Conservation (phyloP, 2,329 filamentous ascomycete species). For the Hymenoscyphus repandus region DNA sequence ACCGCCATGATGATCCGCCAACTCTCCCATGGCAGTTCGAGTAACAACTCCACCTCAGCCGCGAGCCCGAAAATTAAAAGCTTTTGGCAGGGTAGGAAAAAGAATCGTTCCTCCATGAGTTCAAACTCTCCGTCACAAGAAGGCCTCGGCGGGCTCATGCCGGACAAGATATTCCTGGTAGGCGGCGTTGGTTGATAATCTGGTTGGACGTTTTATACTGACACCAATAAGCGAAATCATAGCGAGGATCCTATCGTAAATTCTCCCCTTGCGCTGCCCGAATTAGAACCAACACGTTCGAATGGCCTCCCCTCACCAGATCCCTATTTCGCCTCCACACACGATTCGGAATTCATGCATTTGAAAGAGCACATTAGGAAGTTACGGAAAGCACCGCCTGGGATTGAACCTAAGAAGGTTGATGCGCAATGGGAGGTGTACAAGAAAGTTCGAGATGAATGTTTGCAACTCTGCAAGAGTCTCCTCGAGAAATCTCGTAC, state of each 20-base stretch:
- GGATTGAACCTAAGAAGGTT: slow-evolving; percentile 29
- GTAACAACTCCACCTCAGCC: slow-evolving; percentile 9
- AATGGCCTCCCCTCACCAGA: slow-evolving; percentile 24
- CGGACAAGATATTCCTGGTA: not conserved
- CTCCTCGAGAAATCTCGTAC: slow-evolving; percentile 39
- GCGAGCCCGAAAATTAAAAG: slow-evolving; percentile 16
- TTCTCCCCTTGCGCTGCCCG: slow-evolving; percentile 15
- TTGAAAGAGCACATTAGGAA: slow-evolving; percentile 26
- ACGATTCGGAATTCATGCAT: slow-evolving; percentile 27
- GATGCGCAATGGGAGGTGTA: slow-evolving; percentile 43
- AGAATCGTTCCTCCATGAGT: not conserved
- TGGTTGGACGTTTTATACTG: not conserved
- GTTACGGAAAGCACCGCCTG: slow-evolving; percentile 19
- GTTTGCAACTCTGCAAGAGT: slow-evolving; percentile 36
- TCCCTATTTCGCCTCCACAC: slow-evolving; percentile 17
- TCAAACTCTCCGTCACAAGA: not conserved
- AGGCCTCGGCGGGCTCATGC: not conserved
- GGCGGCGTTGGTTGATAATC: not conserved
- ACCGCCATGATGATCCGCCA: slow-evolving; percentile 17
- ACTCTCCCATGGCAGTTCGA: slow-evolving; percentile 17
- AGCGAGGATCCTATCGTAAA: slow-evolving; percentile 18
- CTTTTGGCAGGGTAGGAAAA: slow-evolving; percentile 16
- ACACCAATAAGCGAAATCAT: slow-evolving; percentile 12
- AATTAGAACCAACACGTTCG: slow-evolving; percentile 19
- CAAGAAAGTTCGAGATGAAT: slow-evolving; percentile 37